Base-by-base conservation (phyloP, 2,329 filamentous ascomycete species). In the Botrytis pseudocinerea region DNA sequence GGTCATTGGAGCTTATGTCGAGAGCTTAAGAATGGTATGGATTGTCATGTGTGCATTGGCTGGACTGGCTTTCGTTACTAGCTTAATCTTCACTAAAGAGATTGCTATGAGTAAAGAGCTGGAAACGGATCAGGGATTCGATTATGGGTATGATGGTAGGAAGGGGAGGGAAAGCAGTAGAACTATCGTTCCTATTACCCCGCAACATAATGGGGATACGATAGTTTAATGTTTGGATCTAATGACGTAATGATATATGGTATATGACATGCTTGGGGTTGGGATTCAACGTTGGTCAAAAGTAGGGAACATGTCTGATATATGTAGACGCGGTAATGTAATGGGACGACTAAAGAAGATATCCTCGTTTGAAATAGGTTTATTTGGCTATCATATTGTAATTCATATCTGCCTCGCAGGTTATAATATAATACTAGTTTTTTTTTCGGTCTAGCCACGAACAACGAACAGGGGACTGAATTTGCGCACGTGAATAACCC, bases 101-200 rank as follows among this genome's bases (percentile, higher is more conserved):
- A 75, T 79, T 44, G 65, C 65, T 48, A 84, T 97, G 93, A 78
- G 95, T 88, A 57, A 38, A 5, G 70, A 71, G 48, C 28, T 71
- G 22, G 44, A 65, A 8, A 66, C 70, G 2, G 70, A 71, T 35
- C 61, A 71, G n/a, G 70, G 51, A 3, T 71, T 71, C 14, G 70
- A 71, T 66, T 64, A 71, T 60, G 70, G 40, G 42, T 71, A 71
- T 59, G 44, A 20, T 5, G 63, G 66, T 4, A 60, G 66, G 10
- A 69, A 59, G 20, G 22, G 32, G 8, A 66, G 32, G 5, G 46
- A 2, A 4, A 40, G 44, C 38, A 20, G 46, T 28, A 38, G 16
- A 18, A 66, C 46, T 12, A 54, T 51, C 14, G 22, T 66, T 40
- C 32, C 44, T 54, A 14, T 51, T 22, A 40, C 46, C 20, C 64